Evolutionary conservation across 441 rosid species (phyloP).

Genomic region (Lagerstroemia fauriei): DNA sequence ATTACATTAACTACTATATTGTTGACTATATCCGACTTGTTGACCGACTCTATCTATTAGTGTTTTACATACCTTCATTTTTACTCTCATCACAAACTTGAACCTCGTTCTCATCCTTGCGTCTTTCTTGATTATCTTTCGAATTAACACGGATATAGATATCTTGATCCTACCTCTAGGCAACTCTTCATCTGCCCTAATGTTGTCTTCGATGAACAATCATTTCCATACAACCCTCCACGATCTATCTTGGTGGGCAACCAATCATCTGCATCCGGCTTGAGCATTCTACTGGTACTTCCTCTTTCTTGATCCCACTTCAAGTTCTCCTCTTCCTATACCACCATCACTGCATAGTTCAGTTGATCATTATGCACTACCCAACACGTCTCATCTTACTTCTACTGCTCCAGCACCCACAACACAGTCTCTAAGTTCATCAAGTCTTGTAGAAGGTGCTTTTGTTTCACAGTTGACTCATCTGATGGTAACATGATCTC

Average conservation of each 20-base stretch:
- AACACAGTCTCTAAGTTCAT: too few species aligned
- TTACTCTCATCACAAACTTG: background rate
- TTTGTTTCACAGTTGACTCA: background rate
- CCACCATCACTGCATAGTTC: too few species aligned
- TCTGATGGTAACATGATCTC: background rate
- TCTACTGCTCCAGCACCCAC: background rate
- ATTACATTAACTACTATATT: too few species aligned
- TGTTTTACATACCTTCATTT: background rate
- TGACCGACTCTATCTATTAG: too few species aligned
- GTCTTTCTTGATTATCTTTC: background rate
- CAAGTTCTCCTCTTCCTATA: too few species aligned
- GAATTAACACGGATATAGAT: constrained; percentile 5
- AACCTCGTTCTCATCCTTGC: background rate
- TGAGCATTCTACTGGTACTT: background rate
- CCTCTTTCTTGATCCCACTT: background rate
- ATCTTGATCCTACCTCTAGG: background rate
- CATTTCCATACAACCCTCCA: background rate
- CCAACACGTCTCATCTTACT: background rate
- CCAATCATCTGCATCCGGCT: too few species aligned
- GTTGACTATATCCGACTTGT: too few species aligned
- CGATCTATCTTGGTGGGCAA: background rate
- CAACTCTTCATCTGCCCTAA: background rate
- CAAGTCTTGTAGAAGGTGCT: background rate
- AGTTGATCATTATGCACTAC: too few species aligned
- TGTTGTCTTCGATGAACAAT: background rate